Conservation (phyloP, 768 basidiomycete genomes). For the Dictyophora rubrovolvata region DNA sequence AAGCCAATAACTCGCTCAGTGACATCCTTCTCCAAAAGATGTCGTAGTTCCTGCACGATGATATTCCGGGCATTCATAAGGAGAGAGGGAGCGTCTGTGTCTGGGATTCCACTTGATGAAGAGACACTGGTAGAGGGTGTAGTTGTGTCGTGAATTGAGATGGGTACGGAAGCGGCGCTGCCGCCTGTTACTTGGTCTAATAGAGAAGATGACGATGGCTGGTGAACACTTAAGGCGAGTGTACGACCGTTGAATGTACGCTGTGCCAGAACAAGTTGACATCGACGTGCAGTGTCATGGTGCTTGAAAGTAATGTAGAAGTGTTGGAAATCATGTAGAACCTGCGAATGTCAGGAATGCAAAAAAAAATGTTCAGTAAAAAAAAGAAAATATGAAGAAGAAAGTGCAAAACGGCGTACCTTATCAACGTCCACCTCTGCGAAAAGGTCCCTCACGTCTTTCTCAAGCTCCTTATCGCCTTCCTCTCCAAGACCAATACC, state of each 20-base stretch:
- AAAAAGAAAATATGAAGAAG: not conserved
- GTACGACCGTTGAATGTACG: conserved; percentile 50
- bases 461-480: conserved; percentile 32
- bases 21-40: conserved; percentile 54
- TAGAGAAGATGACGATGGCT: conserved; percentile 26
- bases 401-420: conserved; percentile 33
- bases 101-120: conserved; percentile 25
- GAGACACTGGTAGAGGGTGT: conserved; percentile 24
- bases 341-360: conserved; percentile 26
- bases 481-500: conserved; percentile 20
- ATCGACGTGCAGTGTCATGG: conserved; percentile 51
- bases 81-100: conserved; percentile 40
- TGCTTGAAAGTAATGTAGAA: conserved; percentile 78
- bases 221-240: conserved; percentile 44
- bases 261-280: conserved; percentile 50
- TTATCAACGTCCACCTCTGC: conserved; percentile 60
- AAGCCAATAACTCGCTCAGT: conserved; percentile 47
- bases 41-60: conserved; percentile 47
- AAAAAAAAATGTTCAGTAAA: conserved; percentile 1
- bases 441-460: conserved; percentile 61
- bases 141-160: not conserved
- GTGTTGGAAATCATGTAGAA: conserved; percentile 58
- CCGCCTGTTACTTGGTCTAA: not conserved
- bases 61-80: conserved; percentile 44
- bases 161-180: not conserved